These are phyloP conservation scores for Periconia macrospinosa DNA, from an alignment of 2,329 filamentous ascomycete species.

Conservation along the genomic window DNA sequence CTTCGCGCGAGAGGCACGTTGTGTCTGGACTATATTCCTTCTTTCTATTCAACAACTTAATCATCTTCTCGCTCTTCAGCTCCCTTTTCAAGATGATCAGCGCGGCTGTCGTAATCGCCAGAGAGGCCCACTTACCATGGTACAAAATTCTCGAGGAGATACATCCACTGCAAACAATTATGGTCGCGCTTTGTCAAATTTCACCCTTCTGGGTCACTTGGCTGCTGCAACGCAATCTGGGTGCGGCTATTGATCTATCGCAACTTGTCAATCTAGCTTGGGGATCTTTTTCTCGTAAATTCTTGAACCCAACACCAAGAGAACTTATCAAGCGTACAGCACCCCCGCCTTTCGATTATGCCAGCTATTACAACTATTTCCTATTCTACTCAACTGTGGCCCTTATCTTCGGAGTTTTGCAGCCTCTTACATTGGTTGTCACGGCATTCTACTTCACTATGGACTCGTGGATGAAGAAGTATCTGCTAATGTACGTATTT, in stretches of 20 bases:
- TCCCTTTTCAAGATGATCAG: constrained; percentile 75
- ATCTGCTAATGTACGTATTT: constrained; percentile 71
- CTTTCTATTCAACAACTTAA: constrained; percentile 95
- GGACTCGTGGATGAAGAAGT: constrained; percentile 92
- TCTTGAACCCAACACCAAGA: constrained; percentile 83
- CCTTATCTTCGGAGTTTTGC: constrained; percentile 79
- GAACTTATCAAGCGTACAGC: constrained; percentile 92
- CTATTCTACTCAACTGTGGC: constrained; percentile 91
- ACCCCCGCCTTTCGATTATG: constrained; percentile 90
- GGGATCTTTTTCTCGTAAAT: constrained; percentile 82
- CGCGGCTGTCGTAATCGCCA: constrained; percentile 61
- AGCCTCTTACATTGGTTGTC: constrained; percentile 83
- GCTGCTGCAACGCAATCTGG: constrained; percentile 87
- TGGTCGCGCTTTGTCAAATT: constrained; percentile 76
- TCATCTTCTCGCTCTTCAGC: constrained; percentile 92
- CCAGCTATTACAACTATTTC: constrained; percentile 98
- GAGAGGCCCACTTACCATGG: constrained; percentile 53
- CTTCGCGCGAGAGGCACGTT: constrained; percentile 87
- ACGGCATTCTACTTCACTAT: constrained; percentile 87
- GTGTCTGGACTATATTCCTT: constrained; percentile 89
- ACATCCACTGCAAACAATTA: constrained; percentile 64
- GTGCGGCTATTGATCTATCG: constrained; percentile 89
- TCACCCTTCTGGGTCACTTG: constrained; percentile 82
- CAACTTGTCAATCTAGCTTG: constrained; percentile 84
- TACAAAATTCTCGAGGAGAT: constrained; percentile 66